Evolutionary conservation across 495 filamentous ascomycete species (phyloP).

Genomic region (Aspergillus cavernicola): DNA sequence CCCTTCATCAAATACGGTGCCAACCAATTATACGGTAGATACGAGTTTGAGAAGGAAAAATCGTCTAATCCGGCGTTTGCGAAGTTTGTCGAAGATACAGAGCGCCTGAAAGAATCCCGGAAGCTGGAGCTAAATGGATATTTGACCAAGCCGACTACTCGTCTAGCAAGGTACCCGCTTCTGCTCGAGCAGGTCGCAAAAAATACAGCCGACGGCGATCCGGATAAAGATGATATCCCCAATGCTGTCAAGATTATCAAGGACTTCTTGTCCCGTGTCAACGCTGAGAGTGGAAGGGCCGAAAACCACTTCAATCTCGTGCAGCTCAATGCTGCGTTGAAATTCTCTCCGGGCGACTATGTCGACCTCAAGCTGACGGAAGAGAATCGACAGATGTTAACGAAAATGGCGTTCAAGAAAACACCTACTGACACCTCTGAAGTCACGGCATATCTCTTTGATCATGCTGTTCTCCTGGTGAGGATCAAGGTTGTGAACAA

Average conservation of each 20-base stretch:
- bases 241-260: constrained; percentile 81
- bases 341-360: constrained; percentile 79
- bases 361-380: constrained; percentile 95
- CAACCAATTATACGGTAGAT: constrained; percentile 94
- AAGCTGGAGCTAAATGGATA: constrained; percentile 99
- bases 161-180: constrained; percentile 91
- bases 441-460: constrained; percentile 91
- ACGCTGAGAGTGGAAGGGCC: constrained; percentile 90
- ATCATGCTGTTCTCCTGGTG: constrained; percentile 89
- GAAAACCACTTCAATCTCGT: constrained; percentile 98
- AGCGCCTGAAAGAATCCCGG: constrained; percentile 90
- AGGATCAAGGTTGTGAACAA: constrained; percentile 88
- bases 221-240: constrained; percentile 88
- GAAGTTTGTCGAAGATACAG: constrained; percentile 94
- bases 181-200: constrained; percentile 90
- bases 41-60: constrained; percentile 96
- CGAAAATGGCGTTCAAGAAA: constrained; percentile 92
- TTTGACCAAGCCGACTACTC: constrained; percentile 94
- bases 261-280: constrained; percentile 82
- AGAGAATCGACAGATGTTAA: constrained; percentile 85
- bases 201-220: constrained; percentile 78
- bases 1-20: constrained; percentile 97
- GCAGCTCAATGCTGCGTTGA: constrained; percentile 82
- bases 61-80: constrained; percentile 78
- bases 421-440: constrained; percentile 80